phyloP scores from a whole-genome alignment of 352 stramenopile species.

The Globisporangium orthogonon region DNA sequence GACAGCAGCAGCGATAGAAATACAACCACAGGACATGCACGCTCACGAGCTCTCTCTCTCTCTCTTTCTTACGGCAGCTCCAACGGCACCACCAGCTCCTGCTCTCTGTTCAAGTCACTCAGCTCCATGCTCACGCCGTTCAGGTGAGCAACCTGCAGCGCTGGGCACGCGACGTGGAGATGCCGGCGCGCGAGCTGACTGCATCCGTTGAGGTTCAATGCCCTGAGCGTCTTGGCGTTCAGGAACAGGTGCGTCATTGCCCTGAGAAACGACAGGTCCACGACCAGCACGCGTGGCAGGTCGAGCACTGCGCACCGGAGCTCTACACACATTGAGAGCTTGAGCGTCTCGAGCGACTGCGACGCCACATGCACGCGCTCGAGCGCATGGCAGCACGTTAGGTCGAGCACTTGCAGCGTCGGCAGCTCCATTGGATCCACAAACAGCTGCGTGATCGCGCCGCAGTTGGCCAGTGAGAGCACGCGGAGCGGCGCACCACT shows the following conservation, averaged over 20 bases:
- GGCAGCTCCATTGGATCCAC: slow-evolving; percentile 52
- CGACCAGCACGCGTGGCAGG: slow-evolving; percentile 16
- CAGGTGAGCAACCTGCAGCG: slow-evolving; percentile 26
- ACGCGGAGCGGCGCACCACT: slow-evolving; percentile 18
- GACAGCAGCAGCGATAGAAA: neutral
- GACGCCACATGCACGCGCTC: slow-evolving; percentile 52
- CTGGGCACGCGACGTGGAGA: slow-evolving; percentile 32
- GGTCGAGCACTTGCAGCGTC: slow-evolving; percentile 25
- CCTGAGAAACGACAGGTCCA: slow-evolving; percentile 65
- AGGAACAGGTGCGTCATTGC: slow-evolving; percentile 51
- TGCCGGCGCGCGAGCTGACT: slow-evolving; percentile 27
- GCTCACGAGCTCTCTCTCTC: neutral
- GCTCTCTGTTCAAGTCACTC: slow-evolving; percentile 29
- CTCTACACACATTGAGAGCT: slow-evolving; percentile 35
- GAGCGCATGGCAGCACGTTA: slow-evolving; percentile 43
- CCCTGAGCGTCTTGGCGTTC: slow-evolving; percentile 27
- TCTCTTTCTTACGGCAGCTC: neutral
- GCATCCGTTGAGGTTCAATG: slow-evolving; percentile 43
- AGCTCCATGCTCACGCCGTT: slow-evolving; percentile 36
- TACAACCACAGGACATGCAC: neutral
- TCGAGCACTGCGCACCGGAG: slow-evolving; percentile 46
- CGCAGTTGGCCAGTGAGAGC: slow-evolving; percentile 39
- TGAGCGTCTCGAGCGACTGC: slow-evolving; percentile 25
- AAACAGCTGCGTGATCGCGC: slow-evolving; percentile 48
- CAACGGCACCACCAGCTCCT: neutral